These are phyloP conservation scores for Fusarium papillatum DNA, from an alignment of 2,329 filamentous ascomycete genomes.

Conservation along the genomic window DNA sequence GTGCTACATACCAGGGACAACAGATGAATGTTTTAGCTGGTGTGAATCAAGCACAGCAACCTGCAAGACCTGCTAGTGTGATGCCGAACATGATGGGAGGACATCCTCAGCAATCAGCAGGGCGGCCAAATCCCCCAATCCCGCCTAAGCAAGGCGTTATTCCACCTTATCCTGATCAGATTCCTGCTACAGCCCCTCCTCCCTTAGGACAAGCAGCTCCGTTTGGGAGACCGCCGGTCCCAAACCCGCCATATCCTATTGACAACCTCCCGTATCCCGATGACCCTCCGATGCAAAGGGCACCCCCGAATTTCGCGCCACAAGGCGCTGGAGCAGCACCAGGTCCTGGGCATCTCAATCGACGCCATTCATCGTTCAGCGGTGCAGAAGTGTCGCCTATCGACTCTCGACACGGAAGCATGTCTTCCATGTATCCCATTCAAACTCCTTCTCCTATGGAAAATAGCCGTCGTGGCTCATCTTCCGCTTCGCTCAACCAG, in stretches of 20 bases:
- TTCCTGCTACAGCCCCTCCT: conserved; percentile 34
- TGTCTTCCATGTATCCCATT: conserved; percentile 36
- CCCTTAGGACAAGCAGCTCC: conserved; percentile 29
- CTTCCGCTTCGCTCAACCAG: conserved; percentile 25
- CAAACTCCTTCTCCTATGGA: conserved; percentile 49
- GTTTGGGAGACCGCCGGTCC: conserved; percentile 29
- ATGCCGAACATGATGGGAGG: conserved; percentile 37
- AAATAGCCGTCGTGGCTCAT: conserved; percentile 39
- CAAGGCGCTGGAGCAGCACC: conserved; percentile 1
- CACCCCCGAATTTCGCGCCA: not conserved
- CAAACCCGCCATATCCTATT: conserved; percentile 31
- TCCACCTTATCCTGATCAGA: conserved; percentile 29
- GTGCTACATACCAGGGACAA: conserved; percentile 15
- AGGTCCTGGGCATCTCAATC: conserved; percentile 10
- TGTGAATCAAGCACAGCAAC: conserved; percentile 21
- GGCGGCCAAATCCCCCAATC: conserved; percentile 1
- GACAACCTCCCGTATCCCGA: conserved; percentile 32
- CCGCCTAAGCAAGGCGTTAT: conserved; percentile 17
- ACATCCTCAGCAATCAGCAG: conserved; percentile 3
- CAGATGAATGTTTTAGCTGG: not conserved
- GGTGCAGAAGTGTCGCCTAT: conserved; percentile 44
- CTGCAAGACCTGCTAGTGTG: conserved; percentile 34
- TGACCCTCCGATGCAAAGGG: conserved; percentile 18
- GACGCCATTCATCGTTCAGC: conserved; percentile 45
- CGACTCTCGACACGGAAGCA: conserved; percentile 43